Percentiles rank a stretch among this genome's conserved stretches.
phyloP scores from a whole-genome alignment of 1,284 basidiomycete species.

The Salmacisia buchloeana region DNA sequence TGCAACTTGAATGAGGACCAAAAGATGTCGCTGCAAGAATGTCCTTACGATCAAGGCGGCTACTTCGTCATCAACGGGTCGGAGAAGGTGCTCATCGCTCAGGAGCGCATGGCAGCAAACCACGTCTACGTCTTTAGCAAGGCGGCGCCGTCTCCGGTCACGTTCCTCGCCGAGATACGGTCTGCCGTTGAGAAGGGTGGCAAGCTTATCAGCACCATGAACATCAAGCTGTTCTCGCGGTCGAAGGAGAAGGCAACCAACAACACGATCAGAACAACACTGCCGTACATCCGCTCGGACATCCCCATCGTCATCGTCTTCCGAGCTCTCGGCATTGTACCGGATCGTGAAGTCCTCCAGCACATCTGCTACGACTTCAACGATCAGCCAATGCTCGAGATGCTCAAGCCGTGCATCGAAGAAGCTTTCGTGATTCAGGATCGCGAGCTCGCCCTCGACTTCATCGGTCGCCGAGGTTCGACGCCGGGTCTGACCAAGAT shows the following conservation, averaged over 20 bases:
- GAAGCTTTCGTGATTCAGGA: slow-evolving; percentile 98
- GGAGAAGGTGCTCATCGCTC: slow-evolving; percentile 97
- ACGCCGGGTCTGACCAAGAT: slow-evolving; percentile 86
- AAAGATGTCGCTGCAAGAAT: slow-evolving; percentile 88
- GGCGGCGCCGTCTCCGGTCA: slow-evolving; percentile 90
- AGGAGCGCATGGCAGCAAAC: slow-evolving; percentile 99
- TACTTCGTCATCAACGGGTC: slow-evolving; percentile 99
- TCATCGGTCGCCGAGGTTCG: slow-evolving; percentile 96
- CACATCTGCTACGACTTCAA: slow-evolving; percentile 98
- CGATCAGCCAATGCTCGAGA: slow-evolving; percentile 91
- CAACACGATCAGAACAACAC: slow-evolving; percentile 92
- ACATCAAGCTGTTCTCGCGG: slow-evolving; percentile 92
- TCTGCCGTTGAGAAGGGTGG: slow-evolving; percentile 97
- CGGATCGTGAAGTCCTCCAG: slow-evolving; percentile 92
- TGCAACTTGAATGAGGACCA: slow-evolving; percentile 71
- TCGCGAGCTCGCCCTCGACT: slow-evolving; percentile 82
- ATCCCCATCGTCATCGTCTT: slow-evolving; percentile 99
- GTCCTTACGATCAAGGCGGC: slow-evolving; percentile 87
- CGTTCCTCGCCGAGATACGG: slow-evolving; percentile 92
- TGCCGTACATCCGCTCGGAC: slow-evolving; percentile 96
- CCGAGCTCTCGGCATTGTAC: slow-evolving; percentile 93
- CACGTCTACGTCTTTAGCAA: slow-evolving; percentile 99
- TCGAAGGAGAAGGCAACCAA: slow-evolving; percentile 74
- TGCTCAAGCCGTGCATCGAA: slow-evolving; percentile 97
- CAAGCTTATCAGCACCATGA: slow-evolving; percentile 96